Evolutionary conservation across 2,329 filamentous ascomycete genomes (phyloP).

Genomic region (Talaromyces sp.): DNA sequence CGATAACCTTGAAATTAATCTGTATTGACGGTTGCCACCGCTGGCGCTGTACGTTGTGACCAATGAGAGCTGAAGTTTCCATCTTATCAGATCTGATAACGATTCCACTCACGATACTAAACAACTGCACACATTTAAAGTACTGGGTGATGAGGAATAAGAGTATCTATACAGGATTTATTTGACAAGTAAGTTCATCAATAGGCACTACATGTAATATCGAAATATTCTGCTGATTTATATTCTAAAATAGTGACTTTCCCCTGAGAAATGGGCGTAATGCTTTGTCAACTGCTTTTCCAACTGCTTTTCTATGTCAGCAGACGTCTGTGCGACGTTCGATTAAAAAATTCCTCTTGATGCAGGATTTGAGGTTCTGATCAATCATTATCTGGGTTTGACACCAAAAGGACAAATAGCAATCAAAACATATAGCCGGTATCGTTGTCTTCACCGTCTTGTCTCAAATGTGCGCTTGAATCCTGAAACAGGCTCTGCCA

Average conservation of each 20-base stretch:
- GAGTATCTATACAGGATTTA: background rate
- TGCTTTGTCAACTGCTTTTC: background rate
- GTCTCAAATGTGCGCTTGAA: constrained; percentile 76
- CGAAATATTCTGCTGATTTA: background rate
- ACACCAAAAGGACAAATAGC: background rate
- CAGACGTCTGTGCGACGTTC: background rate
- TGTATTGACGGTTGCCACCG: constrained; percentile 8
- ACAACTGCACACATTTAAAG: background rate
- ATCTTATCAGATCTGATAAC: constrained; percentile 17
- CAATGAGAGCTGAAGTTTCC: background rate
- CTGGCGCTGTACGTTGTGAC: background rate
- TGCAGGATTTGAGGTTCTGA: background rate
- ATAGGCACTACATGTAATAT: background rate
- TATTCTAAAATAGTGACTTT: background rate
- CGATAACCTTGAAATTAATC: background rate
- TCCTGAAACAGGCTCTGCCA: constrained; percentile 98
- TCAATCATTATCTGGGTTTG: background rate
- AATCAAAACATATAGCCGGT: constrained; percentile 11
- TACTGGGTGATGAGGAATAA: background rate
- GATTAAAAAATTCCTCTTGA: background rate
- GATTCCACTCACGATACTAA: background rate
- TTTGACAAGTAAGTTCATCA: background rate
- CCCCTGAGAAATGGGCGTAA: background rate
- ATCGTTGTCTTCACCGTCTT: constrained; percentile 31
- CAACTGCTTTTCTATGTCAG: background rate